These are phyloP conservation scores for Corynascus novoguineensis DNA, from an alignment of 495 filamentous ascomycete genomes.

Conservation along the genomic window DNA sequence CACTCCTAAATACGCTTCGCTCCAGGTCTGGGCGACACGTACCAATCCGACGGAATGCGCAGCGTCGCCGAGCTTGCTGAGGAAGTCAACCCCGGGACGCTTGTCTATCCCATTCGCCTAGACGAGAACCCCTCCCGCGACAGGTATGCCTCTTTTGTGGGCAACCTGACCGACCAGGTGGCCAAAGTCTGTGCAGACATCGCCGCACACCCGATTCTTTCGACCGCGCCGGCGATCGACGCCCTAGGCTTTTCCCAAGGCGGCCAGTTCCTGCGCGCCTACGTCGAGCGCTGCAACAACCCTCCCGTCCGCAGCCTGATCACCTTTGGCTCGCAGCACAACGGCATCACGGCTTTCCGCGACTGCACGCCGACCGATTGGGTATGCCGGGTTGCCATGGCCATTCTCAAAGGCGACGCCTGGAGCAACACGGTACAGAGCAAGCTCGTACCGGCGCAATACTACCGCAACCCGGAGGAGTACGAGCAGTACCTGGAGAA, in stretches of 20 bases:
- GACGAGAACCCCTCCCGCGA: conserved; percentile 60
- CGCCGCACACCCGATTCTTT: conserved; percentile 68
- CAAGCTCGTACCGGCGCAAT: conserved; percentile 86
- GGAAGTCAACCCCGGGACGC: conserved; percentile 70
- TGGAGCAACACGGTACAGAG: conserved; percentile 74
- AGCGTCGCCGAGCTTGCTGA: conserved; percentile 62
- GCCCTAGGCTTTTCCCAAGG: conserved; percentile 93
- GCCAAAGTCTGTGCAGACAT: conserved; percentile 75
- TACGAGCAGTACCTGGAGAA: conserved; percentile 69
- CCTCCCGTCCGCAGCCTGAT: conserved; percentile 77
- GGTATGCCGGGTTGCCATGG: conserved; percentile 72
- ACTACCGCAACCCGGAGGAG: conserved; percentile 73
- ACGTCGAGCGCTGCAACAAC: conserved; percentile 81
- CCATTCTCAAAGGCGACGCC: conserved; percentile 62
- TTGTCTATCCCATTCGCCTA: conserved; percentile 75
- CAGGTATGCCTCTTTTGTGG: conserved; percentile 79
- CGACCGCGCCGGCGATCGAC: conserved; percentile 75
- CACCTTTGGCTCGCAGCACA: conserved; percentile 91
- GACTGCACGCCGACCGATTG: conserved; percentile 61
- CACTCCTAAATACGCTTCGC: not conserved
- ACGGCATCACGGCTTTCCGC: conserved; percentile 79
- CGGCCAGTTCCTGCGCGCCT: conserved; percentile 91
- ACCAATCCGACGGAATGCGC: conserved; percentile 66
- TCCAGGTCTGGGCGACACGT: conserved; percentile 57
- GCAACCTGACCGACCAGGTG: conserved; percentile 80